Evolutionary conservation across 2,329 filamentous ascomycete species (phyloP).

Genomic region (Monosporascus sp.): DNA sequence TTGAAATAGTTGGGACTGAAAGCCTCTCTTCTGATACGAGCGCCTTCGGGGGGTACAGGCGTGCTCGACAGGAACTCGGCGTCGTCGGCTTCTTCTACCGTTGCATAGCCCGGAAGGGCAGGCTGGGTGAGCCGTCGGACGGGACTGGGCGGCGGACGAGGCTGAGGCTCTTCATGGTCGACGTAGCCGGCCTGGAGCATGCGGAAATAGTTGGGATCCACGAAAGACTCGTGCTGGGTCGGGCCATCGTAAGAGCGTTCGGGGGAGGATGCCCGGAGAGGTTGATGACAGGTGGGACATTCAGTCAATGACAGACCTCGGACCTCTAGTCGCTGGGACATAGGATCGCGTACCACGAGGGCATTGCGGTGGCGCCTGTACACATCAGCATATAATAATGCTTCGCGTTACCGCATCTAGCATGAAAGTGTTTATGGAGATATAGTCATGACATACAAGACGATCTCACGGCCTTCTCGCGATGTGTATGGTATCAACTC

Average conservation of each 20-base stretch:
- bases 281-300: conserved; percentile 88
- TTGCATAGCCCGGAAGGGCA: conserved; percentile 26
- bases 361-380: conserved; percentile 84
- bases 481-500: conserved; percentile 74
- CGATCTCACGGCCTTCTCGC: conserved; percentile 70
- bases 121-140: conserved; percentile 50
- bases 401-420: background rate
- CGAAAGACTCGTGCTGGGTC: conserved; percentile 59
- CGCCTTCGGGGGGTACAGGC: conserved; percentile 46
- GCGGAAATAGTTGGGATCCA: conserved; percentile 90
- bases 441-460: conserved; percentile 57
- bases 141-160: conserved; percentile 42
- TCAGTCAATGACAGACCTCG: conserved; percentile 60
- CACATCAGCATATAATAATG: background rate
- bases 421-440: conserved; percentile 1
- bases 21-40: conserved; percentile 77
- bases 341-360: conserved; percentile 84
- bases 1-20: conserved; percentile 93
- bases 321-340: conserved; percentile 80
- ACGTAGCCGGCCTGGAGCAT: conserved; percentile 65
- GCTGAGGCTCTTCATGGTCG: conserved; percentile 39
- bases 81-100: conserved; percentile 26
- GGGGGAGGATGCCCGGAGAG: conserved; percentile 49
- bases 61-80: conserved; percentile 52
- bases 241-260: conserved; percentile 46